These are phyloP conservation scores for Reutealis trisperma DNA, from an alignment of 345 rosid species.

Conservation along the genomic window DNA sequence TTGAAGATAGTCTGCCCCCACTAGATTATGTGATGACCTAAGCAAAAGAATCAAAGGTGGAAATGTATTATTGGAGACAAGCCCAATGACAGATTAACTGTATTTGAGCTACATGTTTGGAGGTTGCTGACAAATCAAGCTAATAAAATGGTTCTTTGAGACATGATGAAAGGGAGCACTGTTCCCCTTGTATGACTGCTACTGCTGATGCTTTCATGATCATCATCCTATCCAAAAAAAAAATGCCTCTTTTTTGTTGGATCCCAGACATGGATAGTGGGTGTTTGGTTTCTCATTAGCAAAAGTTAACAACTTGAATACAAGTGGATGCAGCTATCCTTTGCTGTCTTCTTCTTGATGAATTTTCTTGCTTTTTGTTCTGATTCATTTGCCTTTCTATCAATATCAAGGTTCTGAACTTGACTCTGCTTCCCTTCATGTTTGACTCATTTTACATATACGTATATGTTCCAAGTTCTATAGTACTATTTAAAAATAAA, in stretches of 20 bases:
- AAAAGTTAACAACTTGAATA: slow-evolving; percentile 63
- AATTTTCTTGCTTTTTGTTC: slow-evolving; percentile 66
- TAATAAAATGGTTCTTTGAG: slow-evolving; percentile 28
- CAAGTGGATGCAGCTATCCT: slow-evolving; percentile 63
- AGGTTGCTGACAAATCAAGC: slow-evolving; percentile 57
- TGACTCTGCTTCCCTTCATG: slow-evolving; percentile 32
- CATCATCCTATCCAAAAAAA: slow-evolving; percentile 29
- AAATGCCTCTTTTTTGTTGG: slow-evolving; percentile 36
- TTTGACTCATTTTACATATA: slow-evolving; percentile 34
- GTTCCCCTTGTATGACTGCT: slow-evolving; percentile 21
- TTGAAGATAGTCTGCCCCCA: slow-evolving; percentile 47
- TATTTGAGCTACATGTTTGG: slow-evolving; percentile 38
- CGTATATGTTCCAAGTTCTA: no score
- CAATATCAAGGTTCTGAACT: slow-evolving; percentile 53
- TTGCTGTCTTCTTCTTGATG: slow-evolving; percentile 50
- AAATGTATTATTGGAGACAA: slow-evolving; percentile 52
- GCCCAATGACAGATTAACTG: slow-evolving; percentile 36
- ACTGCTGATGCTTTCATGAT: slow-evolving; percentile 13
- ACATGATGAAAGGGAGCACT: slow-evolving; percentile 29
- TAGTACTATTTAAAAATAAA: no score
- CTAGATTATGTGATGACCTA: slow-evolving; percentile 45
- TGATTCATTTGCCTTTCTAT: slow-evolving; percentile 82
- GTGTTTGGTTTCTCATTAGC: slow-evolving; percentile 57
- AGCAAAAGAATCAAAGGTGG: slow-evolving; percentile 38
- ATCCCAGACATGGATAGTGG: slow-evolving; percentile 67